Base-by-base conservation (phyloP, 371 early-diverging fungal species). In the Actinomortierella wolfii region DNA sequence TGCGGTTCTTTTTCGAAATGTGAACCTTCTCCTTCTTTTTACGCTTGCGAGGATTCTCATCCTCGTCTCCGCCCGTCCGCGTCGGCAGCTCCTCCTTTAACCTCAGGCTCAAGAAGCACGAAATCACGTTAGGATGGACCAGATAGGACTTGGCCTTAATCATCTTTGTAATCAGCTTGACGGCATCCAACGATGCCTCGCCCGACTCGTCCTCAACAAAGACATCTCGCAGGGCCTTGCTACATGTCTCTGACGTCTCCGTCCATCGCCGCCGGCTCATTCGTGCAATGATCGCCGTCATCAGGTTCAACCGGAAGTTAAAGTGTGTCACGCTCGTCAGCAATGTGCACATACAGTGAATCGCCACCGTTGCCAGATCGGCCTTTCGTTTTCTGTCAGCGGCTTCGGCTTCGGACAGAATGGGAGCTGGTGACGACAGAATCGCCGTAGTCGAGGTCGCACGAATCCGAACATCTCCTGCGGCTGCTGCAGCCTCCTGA, bases 161-260 rank as follows among this genome's bases (percentile, higher is more conserved):
- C 82, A 91, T 86, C 61, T 91, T 87, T 6, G 94, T 81, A 0
- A 95, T 88, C 77, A 94, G 77, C 51, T 87, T 88, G 29, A 95
- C 89, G 0, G 92, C 92, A 76, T 93, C 93, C 59, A 93, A 71
- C n/a, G 92, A 90, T 9, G 83, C 84, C 64, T 91, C 90, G 13
- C 97, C 97, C 0, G 90, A 85, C 56, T 88, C 92, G 60, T 97
- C 97, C 51, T 88, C 81, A 46, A 86, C 79, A 75, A 96, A 94
- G 15, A 97, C 81, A 1, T 81, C 80, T 43, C 85, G 79, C 13
- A 94, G 68, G 0, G 94, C 89, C 59, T 92, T 85, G 63, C 89
- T 86, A 51, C 92, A 91, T n/a, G 87, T 75, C 43, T 84, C 82
- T 0, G 89, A 83, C 50, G 89, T 80, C 64, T 88, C 74, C 51